Conservation (phyloP, 352 stramenopile genomes). For the Phytophthora cajani region DNA sequence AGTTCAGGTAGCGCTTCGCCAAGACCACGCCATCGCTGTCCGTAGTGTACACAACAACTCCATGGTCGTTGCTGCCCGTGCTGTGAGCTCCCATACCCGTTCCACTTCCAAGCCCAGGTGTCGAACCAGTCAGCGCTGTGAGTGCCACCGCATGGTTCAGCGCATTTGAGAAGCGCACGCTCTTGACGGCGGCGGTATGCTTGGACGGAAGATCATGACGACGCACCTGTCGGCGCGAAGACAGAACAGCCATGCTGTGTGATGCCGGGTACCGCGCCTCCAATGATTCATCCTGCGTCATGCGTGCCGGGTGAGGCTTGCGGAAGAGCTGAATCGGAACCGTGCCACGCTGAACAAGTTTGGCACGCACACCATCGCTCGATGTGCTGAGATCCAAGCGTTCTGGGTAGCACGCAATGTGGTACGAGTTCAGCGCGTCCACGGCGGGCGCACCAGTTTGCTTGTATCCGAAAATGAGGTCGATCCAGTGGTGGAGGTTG, state of each 20-base stretch:
- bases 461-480: constrained; percentile 99
- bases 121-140: constrained; percentile 45
- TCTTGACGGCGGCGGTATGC: constrained; percentile 69
- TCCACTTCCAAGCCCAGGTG: constrained; percentile 67
- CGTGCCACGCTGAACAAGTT: constrained; percentile 78
- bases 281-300: constrained; percentile 81
- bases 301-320: constrained; percentile 69
- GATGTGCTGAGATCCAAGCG: constrained; percentile 71
- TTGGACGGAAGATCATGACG: constrained; percentile 81
- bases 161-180: constrained; percentile 81
- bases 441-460: constrained; percentile 91
- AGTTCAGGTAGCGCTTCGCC: constrained; percentile 80
- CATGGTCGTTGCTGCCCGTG: constrained; percentile 57
- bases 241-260: constrained; percentile 74
- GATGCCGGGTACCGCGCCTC: constrained; percentile 77
- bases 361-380: constrained; percentile 61
- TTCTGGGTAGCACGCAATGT: constrained; percentile 84
- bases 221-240: constrained; percentile 81
- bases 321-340: constrained; percentile 82
- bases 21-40: constrained; percentile 80
- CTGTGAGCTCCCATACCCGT: constrained; percentile 78
- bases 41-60: constrained; percentile 82
- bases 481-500: constrained; percentile 98
- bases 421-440: constrained; percentile 94
- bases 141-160: constrained; percentile 68